Evolutionary conservation across 805 yeast species (phyloP), one percentile per base, ranked within the genome.

Genomic region (Cyberlindnera euphorbiae): DNA sequence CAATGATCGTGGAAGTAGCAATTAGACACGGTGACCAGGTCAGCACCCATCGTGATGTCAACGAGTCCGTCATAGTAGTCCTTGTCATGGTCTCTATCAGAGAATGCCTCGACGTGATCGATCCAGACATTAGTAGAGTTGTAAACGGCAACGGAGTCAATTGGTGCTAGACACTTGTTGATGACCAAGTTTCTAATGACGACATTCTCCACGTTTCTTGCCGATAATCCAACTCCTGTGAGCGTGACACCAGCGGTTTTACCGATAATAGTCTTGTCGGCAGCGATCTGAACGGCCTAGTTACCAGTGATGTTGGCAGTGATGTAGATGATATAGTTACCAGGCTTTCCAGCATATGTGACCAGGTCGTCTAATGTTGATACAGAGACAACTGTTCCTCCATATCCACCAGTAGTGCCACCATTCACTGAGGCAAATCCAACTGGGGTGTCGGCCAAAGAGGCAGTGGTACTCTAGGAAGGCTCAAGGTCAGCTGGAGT

Each of bases 201-300:
- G 14, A 32, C 35, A 21, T 32, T 32, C 35, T 32, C 14, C 10
- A 19, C 19, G 13, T 26, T 22, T 22, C 7, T 8, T 15, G 26
- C 9, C 5, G 14, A n/a, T 13, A 32, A 26, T n/a, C 35, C 35
- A 14, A 32, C 30, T 26, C 35, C 35, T 4, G 25, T 26, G 12
- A 32, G 17, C 4, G 29, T 26, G 26, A 32, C 15, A 32, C 35
- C 35, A 18, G 35, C 17, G 8, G 29, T 26, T 26, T 32, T 32
- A 32, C 35, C 35, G 11, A 32, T 11, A 24, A 32, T 32, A 26
- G 35, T 32, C 30, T 32, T 32, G 30, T 32, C 35, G 13, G 35
- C 25, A 13, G 35, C 12, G 25, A 32, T 30, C 4, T 16, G n/a
- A 8, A 32, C 22, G 18, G 24, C 24, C 13, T 19, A 29, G 27